These are phyloP conservation scores for Herpetospermum pedunculosum DNA, from an alignment of 306 rosid genomes.

Conservation along the genomic window DNA sequence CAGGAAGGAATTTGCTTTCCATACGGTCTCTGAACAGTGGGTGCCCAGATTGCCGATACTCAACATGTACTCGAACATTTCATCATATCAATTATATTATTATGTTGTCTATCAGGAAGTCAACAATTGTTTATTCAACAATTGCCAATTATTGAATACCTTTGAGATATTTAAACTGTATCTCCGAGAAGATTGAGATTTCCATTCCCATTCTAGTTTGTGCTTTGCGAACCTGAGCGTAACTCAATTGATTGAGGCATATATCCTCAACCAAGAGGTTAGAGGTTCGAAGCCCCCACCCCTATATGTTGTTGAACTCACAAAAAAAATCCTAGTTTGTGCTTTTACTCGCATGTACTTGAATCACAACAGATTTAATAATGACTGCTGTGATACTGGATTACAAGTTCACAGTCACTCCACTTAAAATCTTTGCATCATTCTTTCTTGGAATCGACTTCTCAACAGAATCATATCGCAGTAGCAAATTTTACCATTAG, in stretches of 20 bases:
- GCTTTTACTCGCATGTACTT: not conserved
- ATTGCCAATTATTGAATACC: not conserved
- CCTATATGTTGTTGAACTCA: no score
- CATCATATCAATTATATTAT: not conserved
- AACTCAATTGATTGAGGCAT: no score
- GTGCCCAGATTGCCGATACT: not conserved
- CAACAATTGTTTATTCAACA: constrained; percentile 2
- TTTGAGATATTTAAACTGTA: not conserved
- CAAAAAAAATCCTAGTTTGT: no score
- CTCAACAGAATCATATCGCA: not conserved
- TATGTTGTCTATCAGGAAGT: constrained; percentile 5
- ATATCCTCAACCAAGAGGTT: no score
- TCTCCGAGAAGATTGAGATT: constrained; percentile 3
- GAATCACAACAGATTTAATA: not conserved
- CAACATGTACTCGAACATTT: not conserved
- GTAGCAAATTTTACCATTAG: not conserved
- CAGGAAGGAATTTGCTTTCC: constrained; percentile 3
- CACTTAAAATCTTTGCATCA: not conserved
- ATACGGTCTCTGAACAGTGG: not conserved
- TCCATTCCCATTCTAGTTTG: not conserved
- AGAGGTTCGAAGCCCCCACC: no score
- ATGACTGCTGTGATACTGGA: not conserved
- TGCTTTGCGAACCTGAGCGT: no score
- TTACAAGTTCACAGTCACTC: not conserved
- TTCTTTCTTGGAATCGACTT: not conserved